A percentile compares a stretch with the other conserved stretches of the same genome.
phyloP scores from a whole-genome alignment of 345 rosid genomes.

The Camelina sativa region DNA sequence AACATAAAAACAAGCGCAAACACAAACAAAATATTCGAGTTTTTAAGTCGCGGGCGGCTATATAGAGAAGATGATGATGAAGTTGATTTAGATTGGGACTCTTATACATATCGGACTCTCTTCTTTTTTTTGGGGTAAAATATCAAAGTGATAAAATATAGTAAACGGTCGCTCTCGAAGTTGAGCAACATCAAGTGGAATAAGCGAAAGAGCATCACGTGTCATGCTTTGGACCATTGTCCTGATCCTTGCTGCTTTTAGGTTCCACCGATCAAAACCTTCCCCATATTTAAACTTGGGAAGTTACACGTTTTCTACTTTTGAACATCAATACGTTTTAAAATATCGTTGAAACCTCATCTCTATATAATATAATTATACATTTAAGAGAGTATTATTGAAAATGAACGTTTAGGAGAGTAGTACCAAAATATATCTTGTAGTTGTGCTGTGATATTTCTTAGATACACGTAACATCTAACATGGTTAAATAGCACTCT shows the following conservation, averaged over 20 bases:
- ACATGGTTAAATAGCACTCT: slow-evolving; percentile 23
- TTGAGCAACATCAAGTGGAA: slow-evolving; percentile 23
- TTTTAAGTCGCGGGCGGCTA: background rate
- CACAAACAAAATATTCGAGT: slow-evolving; percentile 8
- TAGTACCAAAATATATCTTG: slow-evolving; percentile 11
- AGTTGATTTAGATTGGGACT: background rate
- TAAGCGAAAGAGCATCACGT: slow-evolving; percentile 32
- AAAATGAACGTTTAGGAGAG: background rate
- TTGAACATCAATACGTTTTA: background rate
- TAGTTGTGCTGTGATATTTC: slow-evolving; percentile 20
- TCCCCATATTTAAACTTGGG: slow-evolving; percentile 10
- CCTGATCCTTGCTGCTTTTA: slow-evolving; percentile 39
- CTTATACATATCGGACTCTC: slow-evolving; percentile 9
- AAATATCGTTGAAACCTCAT: background rate
- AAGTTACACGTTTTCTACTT: slow-evolving; percentile 28
- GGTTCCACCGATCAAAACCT: slow-evolving; percentile 28
- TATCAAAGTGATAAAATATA: slow-evolving; percentile 11
- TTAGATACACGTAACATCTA: slow-evolving; percentile 31
- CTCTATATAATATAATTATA: background rate
- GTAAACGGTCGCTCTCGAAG: slow-evolving; percentile 17
- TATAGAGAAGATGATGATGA: slow-evolving; percentile 5
- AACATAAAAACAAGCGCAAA: background rate
- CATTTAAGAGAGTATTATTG: background rate
- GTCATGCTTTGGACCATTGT: slow-evolving; percentile 29
- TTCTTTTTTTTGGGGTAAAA: background rate